Conservation (phyloP, 306 rosid genomes). For the Vigna angularis region DNA sequence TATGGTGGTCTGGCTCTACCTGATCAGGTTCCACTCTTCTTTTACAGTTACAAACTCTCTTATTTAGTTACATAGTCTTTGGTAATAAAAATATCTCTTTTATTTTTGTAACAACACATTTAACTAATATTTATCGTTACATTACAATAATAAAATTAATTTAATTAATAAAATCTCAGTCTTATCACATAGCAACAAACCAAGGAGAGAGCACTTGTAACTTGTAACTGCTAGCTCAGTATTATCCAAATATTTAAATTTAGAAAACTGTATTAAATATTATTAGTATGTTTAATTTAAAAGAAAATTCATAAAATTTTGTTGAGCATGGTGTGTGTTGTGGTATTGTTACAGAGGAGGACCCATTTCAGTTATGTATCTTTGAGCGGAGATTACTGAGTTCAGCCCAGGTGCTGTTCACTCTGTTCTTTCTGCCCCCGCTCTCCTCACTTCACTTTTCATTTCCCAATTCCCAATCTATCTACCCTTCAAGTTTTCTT, state of each 20-base stretch:
- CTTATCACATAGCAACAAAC: neutral
- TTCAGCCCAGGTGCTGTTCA: conserved; percentile 50
- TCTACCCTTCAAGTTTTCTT: conserved; percentile 40
- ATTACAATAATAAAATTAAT: neutral
- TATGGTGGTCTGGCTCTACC: neutral
- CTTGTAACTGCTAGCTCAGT: neutral
- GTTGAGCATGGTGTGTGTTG: conserved; percentile 46
- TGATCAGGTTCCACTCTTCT: conserved; percentile 51
- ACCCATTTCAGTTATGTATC: conserved; percentile 55
- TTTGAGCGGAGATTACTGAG: conserved; percentile 67
- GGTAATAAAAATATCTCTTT: conserved; percentile 24
- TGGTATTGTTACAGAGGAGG: conserved; percentile 53
- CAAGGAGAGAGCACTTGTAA: conserved; percentile 37
- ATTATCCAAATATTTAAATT: conserved; percentile 10
- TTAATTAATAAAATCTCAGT: neutral
- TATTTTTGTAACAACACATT: neutral
- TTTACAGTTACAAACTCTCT: conserved; percentile 49
- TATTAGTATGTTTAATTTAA: neutral
- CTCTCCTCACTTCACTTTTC: neutral
- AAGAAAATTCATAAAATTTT: neutral
- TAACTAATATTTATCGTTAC: neutral
- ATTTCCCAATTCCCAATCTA: conserved; percentile 41
- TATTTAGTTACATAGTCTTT: conserved; percentile 24
- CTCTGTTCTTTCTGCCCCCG: conserved; percentile 45
- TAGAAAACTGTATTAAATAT: neutral